phyloP scores from a whole-genome alignment of 495 filamentous ascomycete species.

The Daldinia vernicosa region DNA sequence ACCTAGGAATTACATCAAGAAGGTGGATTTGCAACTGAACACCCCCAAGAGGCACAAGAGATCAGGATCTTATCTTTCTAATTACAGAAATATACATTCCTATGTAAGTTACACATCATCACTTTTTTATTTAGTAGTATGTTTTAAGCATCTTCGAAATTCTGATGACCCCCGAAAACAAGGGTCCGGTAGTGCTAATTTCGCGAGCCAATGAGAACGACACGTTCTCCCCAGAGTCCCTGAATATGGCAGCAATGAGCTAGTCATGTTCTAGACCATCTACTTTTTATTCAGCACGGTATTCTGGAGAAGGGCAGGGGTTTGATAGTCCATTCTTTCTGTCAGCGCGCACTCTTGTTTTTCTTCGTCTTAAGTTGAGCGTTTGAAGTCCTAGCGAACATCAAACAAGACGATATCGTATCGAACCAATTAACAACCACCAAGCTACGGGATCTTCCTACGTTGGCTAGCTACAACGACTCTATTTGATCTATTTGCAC shows the following conservation, averaged over 20 bases:
- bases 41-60: background rate
- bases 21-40: background rate
- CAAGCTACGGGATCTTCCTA: conserved; percentile 6
- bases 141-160: background rate
- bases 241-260: conserved; percentile 6
- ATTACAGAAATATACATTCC: background rate
- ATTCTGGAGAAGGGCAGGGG: conserved; percentile 1
- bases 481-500: conserved; percentile 24
- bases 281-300: background rate
- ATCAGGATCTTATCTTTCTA: background rate
- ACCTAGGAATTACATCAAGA: background rate
- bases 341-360: conserved; percentile 5
- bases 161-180: background rate
- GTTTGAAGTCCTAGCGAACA: conserved; percentile 30
- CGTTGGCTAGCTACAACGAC: background rate
- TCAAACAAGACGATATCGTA: conserved; percentile 25
- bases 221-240: conserved; percentile 25
- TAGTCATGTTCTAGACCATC: conserved; percentile 28
- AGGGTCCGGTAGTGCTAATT: background rate
- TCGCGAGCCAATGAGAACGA: conserved; percentile 19
- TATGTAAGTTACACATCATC: background rate
- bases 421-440: conserved; percentile 3
- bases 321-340: conserved; percentile 1
- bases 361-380: conserved; percentile 32
- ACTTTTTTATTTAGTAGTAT: background rate